Evolutionary conservation across 208 protist genomes (phyloP), one percentile per base, ranked within the genome.

Genomic region (Polymyxa betae): DNA sequence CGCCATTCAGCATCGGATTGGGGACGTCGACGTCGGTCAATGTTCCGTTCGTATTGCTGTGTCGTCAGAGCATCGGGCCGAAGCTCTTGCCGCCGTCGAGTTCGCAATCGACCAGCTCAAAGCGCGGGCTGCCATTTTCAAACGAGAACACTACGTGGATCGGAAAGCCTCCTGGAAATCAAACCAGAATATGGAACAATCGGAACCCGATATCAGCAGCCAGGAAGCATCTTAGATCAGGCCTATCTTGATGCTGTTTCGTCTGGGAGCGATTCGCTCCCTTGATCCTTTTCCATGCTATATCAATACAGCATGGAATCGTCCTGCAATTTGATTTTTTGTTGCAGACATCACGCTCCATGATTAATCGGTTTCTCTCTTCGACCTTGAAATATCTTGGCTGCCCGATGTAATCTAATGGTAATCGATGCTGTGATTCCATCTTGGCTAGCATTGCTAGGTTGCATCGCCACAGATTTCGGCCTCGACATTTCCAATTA

Each of bases 21-120:
- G 93, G 0, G 35, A 49, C 43, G 91, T 90, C 24, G 92, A 92
- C 0, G 88, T 94, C 24, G 16, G 46, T 0, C 92, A 94, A 64
- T 52, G 92, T 16, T 93, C 90, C 90, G 92, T 96, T 0, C n/a
- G 94, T 29, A 95, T 96, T 44, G 88, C 88, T 45, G 89, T 95
- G 46, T 95, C 94, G 16, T 92, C 92, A 0, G n/a, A 93, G 16
- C 95, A 96, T 88, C 92, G 95, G 41, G 78, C 43, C 29, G 93
- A 94, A 38, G 91, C 92, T 5, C 91, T 96, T 0, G 77, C 89
- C 38, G 94, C 95, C 0, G 94, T 95, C 16, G 78, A 89, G 29
- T 95, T 91, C 45, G 91, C 90, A 20, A 96, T 96, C 49, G 94
- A 96, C 90, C 92, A 90, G 64, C 90, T 96, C 38, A 96, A 96